Conservation (phyloP, 176 grass and related monocot species). For the Musa schizocarpa region DNA sequence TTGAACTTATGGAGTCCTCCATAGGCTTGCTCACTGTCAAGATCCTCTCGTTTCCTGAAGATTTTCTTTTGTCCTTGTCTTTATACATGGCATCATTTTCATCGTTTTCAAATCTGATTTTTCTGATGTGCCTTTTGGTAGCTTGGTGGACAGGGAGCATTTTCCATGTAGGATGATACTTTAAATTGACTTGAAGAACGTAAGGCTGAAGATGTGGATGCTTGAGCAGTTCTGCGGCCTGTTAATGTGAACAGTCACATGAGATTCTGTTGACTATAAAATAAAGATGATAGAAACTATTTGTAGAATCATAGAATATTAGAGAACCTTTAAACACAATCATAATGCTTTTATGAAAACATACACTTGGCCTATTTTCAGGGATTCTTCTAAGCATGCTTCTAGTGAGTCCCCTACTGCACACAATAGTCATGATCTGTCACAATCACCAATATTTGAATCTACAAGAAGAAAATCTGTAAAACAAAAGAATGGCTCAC, state of each 20-base stretch:
- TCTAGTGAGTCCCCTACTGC: conserved; percentile 72
- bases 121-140: conserved; percentile 22
- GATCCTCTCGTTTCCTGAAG: conserved; percentile 37
- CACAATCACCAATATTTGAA: not conserved
- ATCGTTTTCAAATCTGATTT: conserved; percentile 30
- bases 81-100: conserved; percentile 30
- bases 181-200: conserved; percentile 48
- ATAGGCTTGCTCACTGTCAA: conserved; percentile 28
- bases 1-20: conserved; percentile 24
- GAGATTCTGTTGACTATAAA: not conserved
- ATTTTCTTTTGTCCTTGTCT: conserved; percentile 39
- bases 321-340: not conserved
- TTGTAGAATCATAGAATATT: not conserved
- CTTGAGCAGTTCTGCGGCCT: conserved; percentile 74
- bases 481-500: not conserved
- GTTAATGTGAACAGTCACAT: not conserved
- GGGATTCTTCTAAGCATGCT: conserved; percentile 85
- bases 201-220: conserved; percentile 72
- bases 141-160: conserved; percentile 24
- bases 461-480: not conserved
- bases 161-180: conserved; percentile 27
- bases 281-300: not conserved
- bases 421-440: not conserved
- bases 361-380: conserved; percentile 86
- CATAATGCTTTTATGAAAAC: conserved; percentile 9